Evolutionary conservation across 495 filamentous ascomycete genomes (phyloP), one percentile per base, ranked within the genome.

Genomic region (Massariosphaeria phaeospora): DNA sequence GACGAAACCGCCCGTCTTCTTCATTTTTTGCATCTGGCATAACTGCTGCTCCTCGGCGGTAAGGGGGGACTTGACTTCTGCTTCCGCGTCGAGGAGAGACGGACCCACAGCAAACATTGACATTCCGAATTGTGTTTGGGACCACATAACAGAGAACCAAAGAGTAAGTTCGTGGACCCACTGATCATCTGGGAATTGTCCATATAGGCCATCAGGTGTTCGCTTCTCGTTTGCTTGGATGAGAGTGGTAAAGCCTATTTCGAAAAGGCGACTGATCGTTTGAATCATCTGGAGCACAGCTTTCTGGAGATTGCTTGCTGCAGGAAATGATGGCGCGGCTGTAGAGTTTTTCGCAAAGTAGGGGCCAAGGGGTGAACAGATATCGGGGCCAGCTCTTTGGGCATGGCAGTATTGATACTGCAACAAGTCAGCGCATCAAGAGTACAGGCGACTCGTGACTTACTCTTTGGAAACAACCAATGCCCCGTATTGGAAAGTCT

Each of bases 1-100:
- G 3, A 57, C 53, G 27, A 48, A 57, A 6, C 53, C 53, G 24
- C 45, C 53, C 1, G 44, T 10, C 24, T 42, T 57, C 7, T n/a
- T 15, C 45, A 49, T 43, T 20, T 33, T 40, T 30, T 57, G 45
- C 36, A 49, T 27, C 6, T 24, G 10, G 23, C 53, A 57, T 20
- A 57, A 25, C 13, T 20, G 23, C 26, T 36, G 31, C 29, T 57
- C 34, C 25, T 12, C 53, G 3, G 5, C 8, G 2, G 41, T 49
- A 5, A 12, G 4, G 2, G 26, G 44, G 17, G 18, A 23, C 15
- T 9, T 43, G n/a, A 48, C 24, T 15, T 25, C 34, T 4, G 11
- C 25, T 2, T 39, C 42, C 15, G 43, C 34, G 4, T 15, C 3
- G 1, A 31, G 23, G 6, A 23, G 17, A n/a, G 15, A 12, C 1